phyloP scores from a whole-genome alignment of 768 basidiomycete species.

The Termitomyces sp. region DNA sequence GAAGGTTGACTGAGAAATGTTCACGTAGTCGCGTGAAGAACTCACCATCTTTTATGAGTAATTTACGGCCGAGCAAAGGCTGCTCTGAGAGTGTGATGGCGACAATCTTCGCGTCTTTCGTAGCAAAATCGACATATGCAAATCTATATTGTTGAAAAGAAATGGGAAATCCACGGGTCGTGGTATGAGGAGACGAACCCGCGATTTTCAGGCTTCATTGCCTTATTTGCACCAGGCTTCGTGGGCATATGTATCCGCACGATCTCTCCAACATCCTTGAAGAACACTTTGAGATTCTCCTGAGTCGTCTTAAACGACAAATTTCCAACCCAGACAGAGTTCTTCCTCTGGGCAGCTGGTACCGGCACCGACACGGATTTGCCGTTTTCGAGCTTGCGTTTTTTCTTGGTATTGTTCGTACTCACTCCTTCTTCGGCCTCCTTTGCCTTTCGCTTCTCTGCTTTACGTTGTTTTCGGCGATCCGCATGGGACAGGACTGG shows the following conservation, averaged over 20 bases:
- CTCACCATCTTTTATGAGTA: conserved; percentile 92
- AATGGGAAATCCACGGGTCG: neutral
- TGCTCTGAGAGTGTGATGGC: conserved; percentile 83
- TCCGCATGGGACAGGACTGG: conserved; percentile 74
- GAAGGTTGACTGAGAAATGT: conserved; percentile 1
- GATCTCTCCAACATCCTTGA: conserved; percentile 66
- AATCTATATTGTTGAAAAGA: conserved; percentile 46
- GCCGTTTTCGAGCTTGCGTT: conserved; percentile 39
- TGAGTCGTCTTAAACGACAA: conserved; percentile 83
- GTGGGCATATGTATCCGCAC: conserved; percentile 85
- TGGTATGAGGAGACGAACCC: conserved; percentile 41
- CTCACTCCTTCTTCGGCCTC: conserved; percentile 11
- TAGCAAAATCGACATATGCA: conserved; percentile 93
- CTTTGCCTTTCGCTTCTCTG: conserved; percentile 23
- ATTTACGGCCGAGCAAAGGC: conserved; percentile 73
- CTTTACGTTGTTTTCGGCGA: conserved; percentile 55
- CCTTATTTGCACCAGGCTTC: conserved; percentile 45
- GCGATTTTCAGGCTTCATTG: conserved; percentile 60
- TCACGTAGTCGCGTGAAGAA: conserved; percentile 2
- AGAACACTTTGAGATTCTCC: conserved; percentile 65
- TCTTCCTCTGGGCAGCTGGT: conserved; percentile 50
- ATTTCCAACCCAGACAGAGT: conserved; percentile 97
- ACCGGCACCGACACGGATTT: conserved; percentile 22
- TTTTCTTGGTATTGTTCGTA: conserved; percentile 30
- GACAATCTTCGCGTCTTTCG: conserved; percentile 60